Percentiles rank a stretch among this genome's conserved stretches.
Evolutionary conservation across 179 eudicot genomes (phyloP).

Genomic region (Dionaea muscipula): DNA sequence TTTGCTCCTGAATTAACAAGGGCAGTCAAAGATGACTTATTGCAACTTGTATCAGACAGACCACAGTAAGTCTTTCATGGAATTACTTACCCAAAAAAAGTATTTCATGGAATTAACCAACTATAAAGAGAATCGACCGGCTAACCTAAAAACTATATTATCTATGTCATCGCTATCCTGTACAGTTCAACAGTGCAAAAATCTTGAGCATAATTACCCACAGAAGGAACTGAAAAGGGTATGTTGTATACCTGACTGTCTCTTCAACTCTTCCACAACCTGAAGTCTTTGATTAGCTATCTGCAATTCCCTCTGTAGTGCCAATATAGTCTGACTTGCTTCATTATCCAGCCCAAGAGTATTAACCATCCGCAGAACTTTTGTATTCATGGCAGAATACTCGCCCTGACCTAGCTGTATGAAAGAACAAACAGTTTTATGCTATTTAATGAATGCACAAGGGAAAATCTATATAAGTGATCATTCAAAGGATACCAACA

Average conservation of each 20-base stretch:
- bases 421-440: conserved; percentile 5
- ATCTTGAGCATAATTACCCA: not conserved
- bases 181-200: too few species aligned
- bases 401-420: conserved; percentile 93
- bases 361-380: conserved; percentile 94
- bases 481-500: too few species aligned
- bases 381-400: conserved; percentile 73
- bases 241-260: conserved; percentile 58
- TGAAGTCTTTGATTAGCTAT: conserved; percentile 75
- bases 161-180: too few species aligned
- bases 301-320: conserved; percentile 79
- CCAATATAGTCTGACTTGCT: conserved; percentile 84
- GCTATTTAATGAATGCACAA: not conserved
- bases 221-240: not conserved
- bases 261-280: conserved; percentile 87
- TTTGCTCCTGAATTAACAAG: too few species aligned
- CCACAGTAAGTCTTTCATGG: too few species aligned
- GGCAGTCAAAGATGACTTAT: too few species aligned
- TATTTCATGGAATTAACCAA: too few species aligned
- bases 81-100: too few species aligned
- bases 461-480: too few species aligned
- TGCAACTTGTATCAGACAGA: too few species aligned
- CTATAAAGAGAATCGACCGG: too few species aligned
- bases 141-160: too few species aligned
- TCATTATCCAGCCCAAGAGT: conserved; percentile 82